phyloP scores from a whole-genome alignment of 1,284 basidiomycete species.

The Tranzscheliella williamsii region DNA sequence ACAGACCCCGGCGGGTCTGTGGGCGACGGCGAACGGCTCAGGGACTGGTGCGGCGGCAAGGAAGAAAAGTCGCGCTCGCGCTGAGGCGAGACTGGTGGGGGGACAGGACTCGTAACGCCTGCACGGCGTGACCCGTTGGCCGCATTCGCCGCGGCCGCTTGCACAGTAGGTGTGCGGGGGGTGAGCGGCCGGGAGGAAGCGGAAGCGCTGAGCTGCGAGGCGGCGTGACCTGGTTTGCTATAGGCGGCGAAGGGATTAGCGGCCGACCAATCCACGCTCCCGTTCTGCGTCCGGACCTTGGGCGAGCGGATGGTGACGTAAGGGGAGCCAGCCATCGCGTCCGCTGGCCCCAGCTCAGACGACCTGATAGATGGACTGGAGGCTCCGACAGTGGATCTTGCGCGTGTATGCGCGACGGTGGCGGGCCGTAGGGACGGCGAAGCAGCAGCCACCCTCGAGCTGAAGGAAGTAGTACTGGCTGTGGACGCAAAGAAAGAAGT shows the following conservation, averaged over 20 bases:
- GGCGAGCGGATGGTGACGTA: neutral
- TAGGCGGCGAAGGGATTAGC: neutral
- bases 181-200: neutral
- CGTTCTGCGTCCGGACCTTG: neutral
- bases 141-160: neutral
- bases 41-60: neutral
- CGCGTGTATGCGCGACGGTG: conserved; percentile 7
- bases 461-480: conserved; percentile 4
- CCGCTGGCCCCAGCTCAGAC: neutral
- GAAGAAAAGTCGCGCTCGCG: neutral
- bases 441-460: conserved; percentile 11
- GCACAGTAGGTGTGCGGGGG: neutral
- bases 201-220: neutral
- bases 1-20: too few species aligned
- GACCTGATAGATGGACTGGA: conserved; percentile 1
- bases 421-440: conserved; percentile 23
- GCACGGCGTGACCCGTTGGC: too few species aligned
- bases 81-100: neutral
- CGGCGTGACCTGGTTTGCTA: neutral
- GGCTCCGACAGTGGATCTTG: conserved; percentile 12
- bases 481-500: conserved; percentile 15
- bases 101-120: too few species aligned
- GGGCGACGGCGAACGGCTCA: neutral
- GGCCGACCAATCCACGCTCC: neutral
- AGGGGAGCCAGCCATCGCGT: neutral